A percentile compares a stretch with the other conserved stretches of the same genome.
Evolutionary conservation across 2,329 filamentous ascomycete species (phyloP).

Genomic region (Aspergillus costaricaensis): DNA sequence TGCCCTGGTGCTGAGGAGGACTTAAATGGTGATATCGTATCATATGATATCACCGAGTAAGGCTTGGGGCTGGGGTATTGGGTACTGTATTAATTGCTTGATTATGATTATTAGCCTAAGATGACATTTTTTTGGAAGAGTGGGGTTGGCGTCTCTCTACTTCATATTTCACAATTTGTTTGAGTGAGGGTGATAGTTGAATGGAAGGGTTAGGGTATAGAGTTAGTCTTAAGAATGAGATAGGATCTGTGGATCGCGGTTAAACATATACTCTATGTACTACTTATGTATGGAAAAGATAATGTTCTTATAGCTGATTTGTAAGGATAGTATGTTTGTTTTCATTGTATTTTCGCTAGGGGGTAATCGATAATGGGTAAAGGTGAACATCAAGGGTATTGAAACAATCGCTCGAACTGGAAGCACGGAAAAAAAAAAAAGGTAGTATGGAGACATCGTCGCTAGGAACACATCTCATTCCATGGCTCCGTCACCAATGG

Average conservation of each 20-base stretch:
- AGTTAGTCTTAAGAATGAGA: too few species aligned
- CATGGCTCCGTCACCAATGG: not conserved
- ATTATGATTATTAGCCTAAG: too few species aligned
- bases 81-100: too few species aligned
- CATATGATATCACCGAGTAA: too few species aligned
- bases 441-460: not conserved
- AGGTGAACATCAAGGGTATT: not conserved
- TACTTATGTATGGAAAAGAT: too few species aligned
- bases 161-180: rapidly evolving
- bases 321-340: not conserved
- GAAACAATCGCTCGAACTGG: not conserved
- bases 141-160: rapidly evolving
- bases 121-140: too few species aligned
- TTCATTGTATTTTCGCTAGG: not conserved
- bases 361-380: not conserved
- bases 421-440: not conserved
- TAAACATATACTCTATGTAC: too few species aligned
- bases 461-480: not conserved
- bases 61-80: too few species aligned
- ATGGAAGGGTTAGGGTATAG: too few species aligned
- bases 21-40: not conserved
- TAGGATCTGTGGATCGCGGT: too few species aligned
- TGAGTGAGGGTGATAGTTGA: too few species aligned
- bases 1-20: slow-evolving; percentile 47
- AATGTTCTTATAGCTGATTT: too few species aligned